These are phyloP conservation scores for Ambrosiella beaveri DNA, from an alignment of 2,329 filamentous ascomycete genomes.

Conservation along the genomic window DNA sequence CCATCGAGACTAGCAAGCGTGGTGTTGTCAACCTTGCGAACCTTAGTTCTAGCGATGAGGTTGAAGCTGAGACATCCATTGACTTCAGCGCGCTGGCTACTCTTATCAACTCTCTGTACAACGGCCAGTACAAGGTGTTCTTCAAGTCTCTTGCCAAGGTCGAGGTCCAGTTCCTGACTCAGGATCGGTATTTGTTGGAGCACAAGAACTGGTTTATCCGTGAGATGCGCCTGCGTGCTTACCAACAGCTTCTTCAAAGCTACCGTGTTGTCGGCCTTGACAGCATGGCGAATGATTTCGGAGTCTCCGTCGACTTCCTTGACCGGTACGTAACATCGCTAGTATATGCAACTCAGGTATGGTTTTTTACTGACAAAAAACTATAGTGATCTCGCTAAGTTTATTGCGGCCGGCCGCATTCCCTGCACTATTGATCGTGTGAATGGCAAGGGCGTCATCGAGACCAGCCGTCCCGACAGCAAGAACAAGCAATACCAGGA, in stretches of 20 bases:
- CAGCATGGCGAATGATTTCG: slow-evolving; percentile 95
- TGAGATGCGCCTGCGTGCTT: slow-evolving; percentile 91
- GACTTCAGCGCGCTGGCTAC: slow-evolving; percentile 81
- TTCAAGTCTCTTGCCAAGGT: slow-evolving; percentile 79
- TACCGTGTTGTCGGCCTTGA: slow-evolving; percentile 93
- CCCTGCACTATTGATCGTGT: slow-evolving; percentile 96
- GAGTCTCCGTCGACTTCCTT: slow-evolving; percentile 88
- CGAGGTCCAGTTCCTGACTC: slow-evolving; percentile 83
- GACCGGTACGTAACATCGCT: slow-evolving; percentile 49
- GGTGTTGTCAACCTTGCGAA: slow-evolving; percentile 78
- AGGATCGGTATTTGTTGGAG: slow-evolving; percentile 89
- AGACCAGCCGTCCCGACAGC: slow-evolving; percentile 93
- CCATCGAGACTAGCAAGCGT: slow-evolving; percentile 30
- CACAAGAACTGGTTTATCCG: slow-evolving; percentile 95
- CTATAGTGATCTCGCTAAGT: slow-evolving; percentile 74
- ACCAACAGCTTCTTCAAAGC: slow-evolving; percentile 92
- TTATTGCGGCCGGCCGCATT: slow-evolving; percentile 87
- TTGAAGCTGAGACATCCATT: slow-evolving; percentile 60
- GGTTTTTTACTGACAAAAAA: neutral
- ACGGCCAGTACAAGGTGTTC: slow-evolving; percentile 83
- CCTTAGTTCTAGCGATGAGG: slow-evolving; percentile 46
- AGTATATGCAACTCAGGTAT: neutral
- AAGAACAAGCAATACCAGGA: slow-evolving; percentile 99
- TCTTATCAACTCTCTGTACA: slow-evolving; percentile 82
- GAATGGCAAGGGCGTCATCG: slow-evolving; percentile 87